Evolutionary conservation across 2,329 filamentous ascomycete species (phyloP), one percentile per base, ranked within the genome.

Genomic region (Pseudogymnoascus sp.): DNA sequence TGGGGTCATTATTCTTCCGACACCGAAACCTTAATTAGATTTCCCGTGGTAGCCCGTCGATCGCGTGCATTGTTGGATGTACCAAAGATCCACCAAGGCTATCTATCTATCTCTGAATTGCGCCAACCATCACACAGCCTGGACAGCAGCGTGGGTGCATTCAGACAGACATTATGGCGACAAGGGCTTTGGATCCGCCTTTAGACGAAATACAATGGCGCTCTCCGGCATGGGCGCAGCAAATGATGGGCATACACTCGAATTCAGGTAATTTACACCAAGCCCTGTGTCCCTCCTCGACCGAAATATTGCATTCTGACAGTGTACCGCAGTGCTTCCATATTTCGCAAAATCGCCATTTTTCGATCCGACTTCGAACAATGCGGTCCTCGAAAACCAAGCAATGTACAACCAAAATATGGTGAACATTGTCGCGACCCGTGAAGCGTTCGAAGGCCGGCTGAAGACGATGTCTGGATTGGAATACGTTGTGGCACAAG

Each of bases 161-260:
- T 56, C 28, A 56, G 21, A n/a, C 5, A 31, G 28, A 35, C 50
- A 33, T 33, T 7, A 56, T 56, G 50, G 50, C 50, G 28, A 56
- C 50, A 56, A 10, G 50, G 28, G 50, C 50, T 56, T 56, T 18
- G 11, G 81, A 83, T 0, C 77, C 80, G 1, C 80, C 82, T 5
- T 78, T 87, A 65, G 86, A 88, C 73, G 86, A 89, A 77, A 86
- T 87, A 65, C 83, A 85, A 78, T 89, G 85, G 85, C 79, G 79
- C 65, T 79, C 81, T 38, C 82, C 82, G 18, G 74, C 74, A 59
- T 75, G 77, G 47, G 76, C 80, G 53, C 76, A 78, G 59, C 72
- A 75, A 53, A 81, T 84, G 77, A 65, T 67, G 60, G 81, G 84
- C 71, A 79, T 89, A 61, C 85, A 89, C 73, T 82, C 79, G 67